Evolutionary conservation across 129 eudicot genomes (phyloP).

Genomic region (Apium graveolens): DNA sequence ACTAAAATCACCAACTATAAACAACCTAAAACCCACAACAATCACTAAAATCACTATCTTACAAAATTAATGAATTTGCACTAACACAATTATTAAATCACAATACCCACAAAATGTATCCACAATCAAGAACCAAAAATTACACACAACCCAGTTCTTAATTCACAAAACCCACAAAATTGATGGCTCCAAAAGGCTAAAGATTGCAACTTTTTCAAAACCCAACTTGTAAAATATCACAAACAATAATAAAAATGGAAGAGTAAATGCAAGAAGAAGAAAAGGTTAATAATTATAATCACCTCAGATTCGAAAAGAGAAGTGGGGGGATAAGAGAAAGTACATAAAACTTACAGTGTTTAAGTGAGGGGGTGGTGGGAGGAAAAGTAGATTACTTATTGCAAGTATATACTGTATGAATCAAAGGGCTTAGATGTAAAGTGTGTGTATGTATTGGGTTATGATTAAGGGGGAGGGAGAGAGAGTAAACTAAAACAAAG

Average conservation of each 20-base stretch:
- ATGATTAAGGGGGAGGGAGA: background rate
- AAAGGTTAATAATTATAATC: background rate
- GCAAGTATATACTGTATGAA: background rate
- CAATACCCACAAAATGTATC: slow-evolving; percentile 7
- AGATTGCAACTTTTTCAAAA: slow-evolving; percentile 13
- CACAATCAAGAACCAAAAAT: background rate
- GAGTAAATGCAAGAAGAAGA: background rate
- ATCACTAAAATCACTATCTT: background rate
- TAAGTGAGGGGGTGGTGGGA: background rate
- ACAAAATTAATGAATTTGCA: background rate
- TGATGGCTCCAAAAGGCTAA: background rate
- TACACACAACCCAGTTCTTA: background rate
- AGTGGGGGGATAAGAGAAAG: background rate
- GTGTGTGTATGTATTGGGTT: background rate
- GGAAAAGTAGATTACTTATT: background rate
- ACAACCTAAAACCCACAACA: background rate
- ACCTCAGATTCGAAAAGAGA: background rate
- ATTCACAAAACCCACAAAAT: slow-evolving; percentile 1
- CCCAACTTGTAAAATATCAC: background rate
- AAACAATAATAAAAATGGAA: background rate
- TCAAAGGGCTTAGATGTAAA: slow-evolving; percentile 5
- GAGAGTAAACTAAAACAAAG: too few species aligned
- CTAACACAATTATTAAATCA: background rate
- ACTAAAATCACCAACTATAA: background rate
- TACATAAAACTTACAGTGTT: background rate